Evolutionary conservation across 371 early-diverging fungal genomes (phyloP).

Genomic region (Circinella minor): DNA sequence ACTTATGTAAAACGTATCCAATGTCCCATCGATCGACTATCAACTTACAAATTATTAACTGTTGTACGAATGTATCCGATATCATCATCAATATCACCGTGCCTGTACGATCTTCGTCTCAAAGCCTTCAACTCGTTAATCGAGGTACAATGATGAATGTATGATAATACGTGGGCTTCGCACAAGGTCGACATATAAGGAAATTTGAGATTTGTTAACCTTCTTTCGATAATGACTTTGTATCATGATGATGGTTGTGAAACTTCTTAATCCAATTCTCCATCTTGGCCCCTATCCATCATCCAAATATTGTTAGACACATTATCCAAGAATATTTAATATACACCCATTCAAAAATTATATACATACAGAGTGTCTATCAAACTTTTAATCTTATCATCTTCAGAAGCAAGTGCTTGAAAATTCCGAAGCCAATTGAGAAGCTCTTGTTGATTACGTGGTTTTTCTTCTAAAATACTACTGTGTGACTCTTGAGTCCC

Average conservation of each 20-base stretch:
- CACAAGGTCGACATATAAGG: background rate
- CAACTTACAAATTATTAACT: background rate
- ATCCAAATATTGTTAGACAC: background rate
- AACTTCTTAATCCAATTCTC: background rate
- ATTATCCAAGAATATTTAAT: background rate
- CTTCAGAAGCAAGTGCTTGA: no score
- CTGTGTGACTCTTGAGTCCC: no score
- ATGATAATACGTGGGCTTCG: background rate
- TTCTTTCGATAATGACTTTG: background rate
- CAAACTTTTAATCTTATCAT: no score
- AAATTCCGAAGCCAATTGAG: no score
- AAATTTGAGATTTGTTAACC: background rate
- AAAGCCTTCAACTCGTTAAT: background rate
- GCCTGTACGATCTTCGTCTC: background rate
- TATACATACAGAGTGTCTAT: no score
- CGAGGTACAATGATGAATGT: conserved; percentile 1
- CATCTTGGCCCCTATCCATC: background rate
- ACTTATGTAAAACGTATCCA: no score
- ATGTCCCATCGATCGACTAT: background rate
- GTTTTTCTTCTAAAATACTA: no score
- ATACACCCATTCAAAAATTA: no score
- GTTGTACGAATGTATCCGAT: background rate
- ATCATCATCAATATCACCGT: background rate
- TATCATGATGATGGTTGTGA: background rate
- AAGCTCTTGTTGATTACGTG: no score